A percentile compares a stretch with the other conserved stretches of the same genome.
phyloP scores from a whole-genome alignment of 768 basidiomycete species.

The Leccinum subgranulosum region DNA sequence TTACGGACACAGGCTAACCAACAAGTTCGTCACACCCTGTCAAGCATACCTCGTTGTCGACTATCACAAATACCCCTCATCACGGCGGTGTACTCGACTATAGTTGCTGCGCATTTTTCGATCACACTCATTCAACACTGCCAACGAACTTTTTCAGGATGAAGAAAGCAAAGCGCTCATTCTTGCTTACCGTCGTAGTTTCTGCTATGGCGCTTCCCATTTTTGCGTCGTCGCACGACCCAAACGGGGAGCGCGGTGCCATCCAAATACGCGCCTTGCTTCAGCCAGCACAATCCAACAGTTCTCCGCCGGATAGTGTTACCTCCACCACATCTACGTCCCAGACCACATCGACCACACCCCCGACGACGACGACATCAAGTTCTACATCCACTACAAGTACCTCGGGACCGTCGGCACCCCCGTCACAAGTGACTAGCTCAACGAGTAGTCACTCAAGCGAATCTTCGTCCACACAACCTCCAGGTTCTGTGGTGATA shows the following conservation, averaged over 20 bases:
- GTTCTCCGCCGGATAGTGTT: background rate
- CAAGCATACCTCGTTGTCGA: background rate
- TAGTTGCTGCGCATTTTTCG: constrained; percentile 23
- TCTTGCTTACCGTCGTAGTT: constrained; percentile 28
- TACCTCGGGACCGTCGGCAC: constrained; percentile 1
- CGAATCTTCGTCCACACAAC: background rate
- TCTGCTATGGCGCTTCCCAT: constrained; percentile 27
- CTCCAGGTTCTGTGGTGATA: background rate
- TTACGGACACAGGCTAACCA: background rate
- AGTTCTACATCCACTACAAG: constrained; percentile 16
- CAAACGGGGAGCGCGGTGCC: constrained; percentile 10
- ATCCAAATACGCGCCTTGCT: constrained; percentile 17
- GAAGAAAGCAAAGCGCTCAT: constrained; percentile 19
- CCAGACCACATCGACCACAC: background rate
- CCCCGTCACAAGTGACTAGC: constrained; percentile 1
- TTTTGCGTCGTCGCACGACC: constrained; percentile 20
- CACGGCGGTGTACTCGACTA: constrained; percentile 9
- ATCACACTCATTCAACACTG: constrained; percentile 19
- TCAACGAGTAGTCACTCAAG: constrained; percentile 1
- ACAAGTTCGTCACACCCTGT: background rate
- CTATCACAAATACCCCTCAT: constrained; percentile 1
- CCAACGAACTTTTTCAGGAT: constrained; percentile 18
- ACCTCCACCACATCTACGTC: background rate
- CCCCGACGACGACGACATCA: background rate
- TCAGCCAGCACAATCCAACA: background rate